phyloP scores from a whole-genome alignment of 352 stramenopile genomes.

The Pythium guiyangense region DNA sequence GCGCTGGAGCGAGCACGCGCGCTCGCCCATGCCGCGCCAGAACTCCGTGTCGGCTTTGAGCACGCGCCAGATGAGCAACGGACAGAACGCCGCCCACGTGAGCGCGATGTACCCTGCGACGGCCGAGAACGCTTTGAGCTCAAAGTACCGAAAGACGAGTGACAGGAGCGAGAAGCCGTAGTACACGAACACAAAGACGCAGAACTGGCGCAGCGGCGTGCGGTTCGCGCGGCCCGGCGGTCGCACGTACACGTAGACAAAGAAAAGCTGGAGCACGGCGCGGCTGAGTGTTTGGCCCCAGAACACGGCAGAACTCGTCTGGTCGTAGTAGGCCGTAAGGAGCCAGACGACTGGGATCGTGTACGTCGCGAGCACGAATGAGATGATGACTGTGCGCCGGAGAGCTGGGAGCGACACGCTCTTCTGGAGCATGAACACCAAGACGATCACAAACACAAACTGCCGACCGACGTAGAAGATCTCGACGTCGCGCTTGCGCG shows the following conservation, averaged over 20 bases:
- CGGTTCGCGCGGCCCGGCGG: conserved; percentile 1
- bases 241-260: conserved; percentile 24
- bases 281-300: conserved; percentile 4
- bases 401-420: conserved; percentile 33
- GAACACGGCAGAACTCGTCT: conserved; percentile 1
- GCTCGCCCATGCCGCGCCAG: conserved; percentile 35
- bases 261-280: conserved; percentile 4
- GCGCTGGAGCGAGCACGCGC: conserved; percentile 28
- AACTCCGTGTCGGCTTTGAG: conserved; percentile 50
- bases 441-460: conserved; percentile 34
- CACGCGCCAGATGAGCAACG: conserved; percentile 43
- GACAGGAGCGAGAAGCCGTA: conserved; percentile 21
- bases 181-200: conserved; percentile 24
- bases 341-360: conserved; percentile 21
- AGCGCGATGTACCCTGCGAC: conserved; percentile 14
- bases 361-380: conserved; percentile 25
- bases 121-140: background rate
- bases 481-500: conserved; percentile 15
- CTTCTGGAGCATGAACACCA: conserved; percentile 43
- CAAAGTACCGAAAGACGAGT: conserved; percentile 14
- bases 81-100: conserved; percentile 24
- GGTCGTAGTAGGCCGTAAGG: conserved; percentile 4
- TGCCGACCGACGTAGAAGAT: conserved; percentile 23
- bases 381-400: conserved; percentile 21
- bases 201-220: conserved; percentile 8